Evolutionary conservation across 345 rosid species (phyloP).

Genomic region (Abelmoschus esculentus): DNA sequence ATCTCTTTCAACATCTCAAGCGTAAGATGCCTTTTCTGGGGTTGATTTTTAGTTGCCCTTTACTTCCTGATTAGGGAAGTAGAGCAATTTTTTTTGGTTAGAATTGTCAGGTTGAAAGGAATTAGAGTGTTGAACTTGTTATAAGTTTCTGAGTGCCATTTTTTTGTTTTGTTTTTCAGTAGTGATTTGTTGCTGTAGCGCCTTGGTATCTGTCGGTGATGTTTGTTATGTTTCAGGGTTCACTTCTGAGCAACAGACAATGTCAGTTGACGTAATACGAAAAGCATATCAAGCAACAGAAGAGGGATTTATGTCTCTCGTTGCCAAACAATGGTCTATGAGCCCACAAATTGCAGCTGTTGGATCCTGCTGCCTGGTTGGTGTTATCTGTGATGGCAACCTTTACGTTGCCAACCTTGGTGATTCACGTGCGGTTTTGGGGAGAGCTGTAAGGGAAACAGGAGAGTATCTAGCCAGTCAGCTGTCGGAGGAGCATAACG

Average conservation of each 20-base stretch:
- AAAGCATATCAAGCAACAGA: conserved; percentile 88
- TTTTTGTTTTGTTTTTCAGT: not conserved
- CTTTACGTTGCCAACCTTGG: conserved; percentile 77
- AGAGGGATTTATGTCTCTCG: conserved; percentile 69
- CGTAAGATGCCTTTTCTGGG: conserved; percentile 31
- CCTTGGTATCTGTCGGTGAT: not conserved
- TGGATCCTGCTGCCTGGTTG: conserved; percentile 84
- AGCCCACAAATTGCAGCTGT: conserved; percentile 83
- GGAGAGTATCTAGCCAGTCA: conserved; percentile 71
- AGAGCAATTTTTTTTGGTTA: not conserved
- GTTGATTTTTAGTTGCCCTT: not conserved
- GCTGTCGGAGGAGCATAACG: conserved; percentile 78
- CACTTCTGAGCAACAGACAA: conserved; percentile 58
- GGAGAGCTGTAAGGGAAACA: conserved; percentile 55
- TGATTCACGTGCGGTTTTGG: conserved; percentile 82
- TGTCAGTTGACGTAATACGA: conserved; percentile 64
- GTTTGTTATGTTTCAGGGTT: conserved; percentile 44
- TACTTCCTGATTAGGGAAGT: too few species aligned
- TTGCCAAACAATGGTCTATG: conserved; percentile 52
- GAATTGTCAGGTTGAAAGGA: not conserved
- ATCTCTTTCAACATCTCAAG: conserved; percentile 71
- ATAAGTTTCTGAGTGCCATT: not conserved
- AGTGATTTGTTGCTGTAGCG: not conserved
- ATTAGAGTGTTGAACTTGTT: not conserved
- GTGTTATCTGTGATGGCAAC: conserved; percentile 55